Percentiles rank a stretch among this genome's conserved stretches.
These are phyloP conservation scores for Salix arbutifolia DNA, from an alignment of 345 rosid species.

Conservation along the genomic window DNA sequence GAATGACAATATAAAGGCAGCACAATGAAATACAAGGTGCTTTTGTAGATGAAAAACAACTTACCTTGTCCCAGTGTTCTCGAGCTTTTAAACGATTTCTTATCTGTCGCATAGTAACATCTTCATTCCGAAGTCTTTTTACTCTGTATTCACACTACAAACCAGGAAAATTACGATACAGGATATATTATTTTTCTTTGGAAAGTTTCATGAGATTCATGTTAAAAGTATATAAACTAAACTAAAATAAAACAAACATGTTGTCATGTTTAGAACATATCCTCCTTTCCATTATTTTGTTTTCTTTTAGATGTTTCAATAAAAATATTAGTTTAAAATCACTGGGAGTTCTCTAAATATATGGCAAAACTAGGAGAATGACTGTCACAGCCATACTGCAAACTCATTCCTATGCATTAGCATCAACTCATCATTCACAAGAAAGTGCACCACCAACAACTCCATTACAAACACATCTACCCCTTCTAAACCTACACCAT, in stretches of 20 bases:
- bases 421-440: no score
- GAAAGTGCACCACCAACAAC: no score
- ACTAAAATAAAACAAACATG: not conserved
- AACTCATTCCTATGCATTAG: no score
- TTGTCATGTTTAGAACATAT: not conserved
- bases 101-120: slow-evolving; percentile 55
- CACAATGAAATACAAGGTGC: not conserved
- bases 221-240: not conserved
- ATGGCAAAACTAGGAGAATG: no score
- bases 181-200: not conserved
- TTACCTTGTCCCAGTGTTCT: slow-evolving; percentile 82
- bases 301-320: no score
- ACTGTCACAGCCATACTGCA: no score
- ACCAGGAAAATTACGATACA: slow-evolving; percentile 17
- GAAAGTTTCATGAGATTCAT: no score
- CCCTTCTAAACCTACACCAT: no score
- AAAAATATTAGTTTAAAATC: no score
- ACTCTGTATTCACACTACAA: slow-evolving; percentile 76
- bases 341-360: no score
- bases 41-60: slow-evolving; percentile 16
- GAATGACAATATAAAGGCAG: not conserved
- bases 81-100: slow-evolving; percentile 74
- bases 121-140: slow-evolving; percentile 80
- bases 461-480: no score
- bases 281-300: no score